Conservation (phyloP, 306 rosid genomes). For the Adenanthera pavonina region DNA sequence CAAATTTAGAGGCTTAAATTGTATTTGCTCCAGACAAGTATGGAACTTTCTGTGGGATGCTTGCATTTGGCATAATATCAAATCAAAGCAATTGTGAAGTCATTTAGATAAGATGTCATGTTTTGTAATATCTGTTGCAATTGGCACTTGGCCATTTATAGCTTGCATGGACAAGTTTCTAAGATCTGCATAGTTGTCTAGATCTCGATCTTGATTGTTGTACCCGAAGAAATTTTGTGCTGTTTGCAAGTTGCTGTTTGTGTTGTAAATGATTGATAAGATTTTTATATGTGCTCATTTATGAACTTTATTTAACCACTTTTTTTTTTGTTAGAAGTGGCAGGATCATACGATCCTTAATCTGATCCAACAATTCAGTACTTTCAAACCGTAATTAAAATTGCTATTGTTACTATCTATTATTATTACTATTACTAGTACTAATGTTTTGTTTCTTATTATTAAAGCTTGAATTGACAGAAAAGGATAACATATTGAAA, state of each 20-base stretch:
- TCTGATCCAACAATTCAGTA: neutral
- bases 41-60: neutral
- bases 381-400: neutral
- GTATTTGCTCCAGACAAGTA: neutral
- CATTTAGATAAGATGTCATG: neutral
- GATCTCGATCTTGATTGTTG: neutral
- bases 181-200: neutral
- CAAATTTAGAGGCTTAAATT: neutral
- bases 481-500: no score
- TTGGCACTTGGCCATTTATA: conserved; percentile 8
- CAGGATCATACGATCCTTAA: neutral
- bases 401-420: no score
- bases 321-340: no score
- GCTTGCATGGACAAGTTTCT: conserved; percentile 2
- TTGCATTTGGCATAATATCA: neutral
- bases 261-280: neutral
- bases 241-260: neutral
- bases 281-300: neutral
- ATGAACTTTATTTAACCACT: no score
- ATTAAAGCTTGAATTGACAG: no score
- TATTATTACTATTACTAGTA: no score
- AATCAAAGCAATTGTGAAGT: neutral
- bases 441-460: no score
- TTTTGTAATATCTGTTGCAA: conserved; percentile 29
- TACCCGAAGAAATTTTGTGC: neutral